phyloP scores from a whole-genome alignment of 2,329 filamentous ascomycete genomes.

The Pseudohalonectria lignicola region DNA sequence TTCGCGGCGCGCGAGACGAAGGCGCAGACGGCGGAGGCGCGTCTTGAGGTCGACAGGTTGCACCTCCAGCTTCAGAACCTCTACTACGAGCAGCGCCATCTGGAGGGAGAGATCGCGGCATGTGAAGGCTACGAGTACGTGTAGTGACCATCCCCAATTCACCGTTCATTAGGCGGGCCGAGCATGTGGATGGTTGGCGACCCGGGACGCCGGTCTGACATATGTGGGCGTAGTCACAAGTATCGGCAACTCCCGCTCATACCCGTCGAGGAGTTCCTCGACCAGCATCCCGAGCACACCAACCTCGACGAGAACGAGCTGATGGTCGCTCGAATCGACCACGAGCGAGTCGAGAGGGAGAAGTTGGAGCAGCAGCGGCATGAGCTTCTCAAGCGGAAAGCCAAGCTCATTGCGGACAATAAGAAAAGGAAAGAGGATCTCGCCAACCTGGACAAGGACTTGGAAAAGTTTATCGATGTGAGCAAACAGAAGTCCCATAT shows the following conservation, averaged over 20 bases:
- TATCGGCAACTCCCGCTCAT: constrained; percentile 80
- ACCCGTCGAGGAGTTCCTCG: constrained; percentile 71
- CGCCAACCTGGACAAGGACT: constrained; percentile 78
- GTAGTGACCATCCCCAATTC: too few species aligned
- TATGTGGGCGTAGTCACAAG: constrained; percentile 66
- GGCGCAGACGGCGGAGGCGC: constrained; percentile 70
- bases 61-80: constrained; percentile 92
- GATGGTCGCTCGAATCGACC: constrained; percentile 83
- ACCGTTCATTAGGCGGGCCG: too few species aligned
- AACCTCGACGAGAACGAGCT: constrained; percentile 65
- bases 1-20: constrained; percentile 80
- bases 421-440: constrained; percentile 91
- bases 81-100: constrained; percentile 88
- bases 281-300: constrained; percentile 63
- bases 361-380: constrained; percentile 76
- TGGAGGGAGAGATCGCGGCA: constrained; percentile 79
- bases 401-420: constrained; percentile 58
- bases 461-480: constrained; percentile 90
- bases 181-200: too few species aligned
- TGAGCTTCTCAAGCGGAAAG: constrained; percentile 56
- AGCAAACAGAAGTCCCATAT: too few species aligned
- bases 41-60: constrained; percentile 82
- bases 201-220: too few species aligned
- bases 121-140: constrained; percentile 88
- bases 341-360: constrained; percentile 78